Evolutionary conservation across 2,329 filamentous ascomycete species (phyloP).

Genomic region (Aspergillus bombycis): DNA sequence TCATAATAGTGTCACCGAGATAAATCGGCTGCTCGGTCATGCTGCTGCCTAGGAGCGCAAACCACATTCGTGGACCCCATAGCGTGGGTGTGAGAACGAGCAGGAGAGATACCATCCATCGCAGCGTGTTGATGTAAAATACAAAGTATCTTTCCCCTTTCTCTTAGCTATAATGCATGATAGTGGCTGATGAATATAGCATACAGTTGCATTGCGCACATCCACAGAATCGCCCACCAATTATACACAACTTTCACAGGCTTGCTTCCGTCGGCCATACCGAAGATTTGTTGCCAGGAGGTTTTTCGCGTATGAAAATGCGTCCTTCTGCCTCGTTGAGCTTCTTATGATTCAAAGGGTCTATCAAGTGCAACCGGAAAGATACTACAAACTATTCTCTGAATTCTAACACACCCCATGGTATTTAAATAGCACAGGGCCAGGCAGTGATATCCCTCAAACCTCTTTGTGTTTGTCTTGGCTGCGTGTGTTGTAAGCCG

Average conservation of each 20-base stretch:
- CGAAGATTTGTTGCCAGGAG: background rate
- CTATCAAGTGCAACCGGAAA: no score
- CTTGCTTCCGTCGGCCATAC: background rate
- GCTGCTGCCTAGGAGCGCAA: background rate
- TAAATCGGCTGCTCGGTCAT: background rate
- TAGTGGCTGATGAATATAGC: background rate
- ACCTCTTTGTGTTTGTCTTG: background rate
- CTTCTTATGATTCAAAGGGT: background rate
- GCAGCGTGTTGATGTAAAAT: background rate
- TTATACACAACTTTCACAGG: background rate
- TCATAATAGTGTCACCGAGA: background rate
- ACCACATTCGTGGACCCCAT: background rate
- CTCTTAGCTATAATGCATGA: background rate
- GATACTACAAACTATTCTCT: no score
- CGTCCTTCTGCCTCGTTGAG: background rate
- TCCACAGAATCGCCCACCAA: background rate
- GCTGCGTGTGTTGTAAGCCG: background rate
- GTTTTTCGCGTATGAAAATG: background rate
- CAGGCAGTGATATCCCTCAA: background rate
- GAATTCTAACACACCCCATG: accelerated
- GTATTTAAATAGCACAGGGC: background rate
- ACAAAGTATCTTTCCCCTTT: background rate
- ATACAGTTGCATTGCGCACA: background rate
- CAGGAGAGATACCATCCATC: conserved; percentile 2
- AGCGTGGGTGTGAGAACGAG: background rate